phyloP scores from a whole-genome alignment of 169 alveolate species.

The Amoebophrya sp. region DNA sequence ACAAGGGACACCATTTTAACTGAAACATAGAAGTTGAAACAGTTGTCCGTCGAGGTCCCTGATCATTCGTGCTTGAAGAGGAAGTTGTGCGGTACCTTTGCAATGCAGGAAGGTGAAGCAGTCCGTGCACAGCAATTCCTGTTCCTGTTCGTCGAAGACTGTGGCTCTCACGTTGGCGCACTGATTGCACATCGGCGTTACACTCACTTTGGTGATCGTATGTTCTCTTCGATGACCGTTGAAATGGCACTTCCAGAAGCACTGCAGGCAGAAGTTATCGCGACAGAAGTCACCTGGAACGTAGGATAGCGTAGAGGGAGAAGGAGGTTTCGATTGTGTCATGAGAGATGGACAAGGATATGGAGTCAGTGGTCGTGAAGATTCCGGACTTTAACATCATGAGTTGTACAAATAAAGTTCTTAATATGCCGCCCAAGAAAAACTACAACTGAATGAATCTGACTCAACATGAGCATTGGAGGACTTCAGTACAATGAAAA shows the following conservation, averaged over 20 bases:
- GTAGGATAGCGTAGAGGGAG: no score
- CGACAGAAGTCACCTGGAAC: constrained; percentile 38
- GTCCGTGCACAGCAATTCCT: constrained; percentile 34
- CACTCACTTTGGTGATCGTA: constrained; percentile 37
- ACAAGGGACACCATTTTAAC: no score
- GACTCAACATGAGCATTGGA: no score
- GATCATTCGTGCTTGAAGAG: no score
- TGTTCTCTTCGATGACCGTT: constrained; percentile 33
- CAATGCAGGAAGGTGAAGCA: constrained; percentile 50
- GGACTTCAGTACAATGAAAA: constrained; percentile 33
- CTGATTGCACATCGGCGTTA: constrained; percentile 51
- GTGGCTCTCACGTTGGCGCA: constrained; percentile 49
- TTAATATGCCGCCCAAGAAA: no score
- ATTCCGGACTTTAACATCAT: no score
- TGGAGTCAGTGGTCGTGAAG: no score
- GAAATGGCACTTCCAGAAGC: constrained; percentile 52
- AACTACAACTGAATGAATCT: no score
- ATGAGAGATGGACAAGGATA: no score
- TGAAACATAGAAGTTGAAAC: not conserved
- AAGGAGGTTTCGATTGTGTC: no score
- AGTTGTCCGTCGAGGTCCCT: no score
- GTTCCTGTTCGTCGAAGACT: constrained; percentile 48
- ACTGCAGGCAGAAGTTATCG: constrained; percentile 49
- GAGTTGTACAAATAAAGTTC: no score
- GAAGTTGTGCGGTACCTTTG: constrained; percentile 41